Conservation (phyloP, 305 asterid genomes). For the Fraxinus floribunda region DNA sequence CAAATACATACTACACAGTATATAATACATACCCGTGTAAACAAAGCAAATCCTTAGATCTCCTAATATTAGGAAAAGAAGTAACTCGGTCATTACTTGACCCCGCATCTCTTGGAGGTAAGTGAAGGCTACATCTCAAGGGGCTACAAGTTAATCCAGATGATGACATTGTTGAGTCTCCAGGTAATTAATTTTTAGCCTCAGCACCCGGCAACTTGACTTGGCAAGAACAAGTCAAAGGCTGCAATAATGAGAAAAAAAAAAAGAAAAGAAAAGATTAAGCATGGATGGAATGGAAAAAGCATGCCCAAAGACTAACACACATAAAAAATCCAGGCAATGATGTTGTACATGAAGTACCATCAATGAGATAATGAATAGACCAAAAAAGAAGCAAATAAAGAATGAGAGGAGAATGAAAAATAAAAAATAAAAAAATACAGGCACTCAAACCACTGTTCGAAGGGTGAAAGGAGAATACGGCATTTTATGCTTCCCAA, state of each 20-base stretch:
- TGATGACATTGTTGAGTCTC: constrained; percentile 36
- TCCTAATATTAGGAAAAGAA: constrained; percentile 28
- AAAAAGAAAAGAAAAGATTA: not conserved
- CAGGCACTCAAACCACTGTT: not conserved
- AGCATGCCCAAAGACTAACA: not conserved
- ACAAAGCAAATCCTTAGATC: constrained; percentile 36
- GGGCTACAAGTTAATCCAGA: constrained; percentile 69
- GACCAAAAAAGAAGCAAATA: not conserved
- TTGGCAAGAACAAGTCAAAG: constrained; percentile 18
- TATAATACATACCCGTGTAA: constrained; percentile 33
- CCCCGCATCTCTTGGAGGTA: constrained; percentile 46
- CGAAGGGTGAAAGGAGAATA: not conserved
- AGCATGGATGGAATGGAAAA: not conserved
- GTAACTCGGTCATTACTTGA: constrained; percentile 40
- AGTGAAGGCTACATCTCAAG: constrained; percentile 44
- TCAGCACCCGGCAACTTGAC: constrained; percentile 25
- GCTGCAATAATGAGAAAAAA: constrained; percentile 18
- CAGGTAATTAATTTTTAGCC: constrained; percentile 17
- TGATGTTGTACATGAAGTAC: not conserved
- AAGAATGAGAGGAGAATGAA: not conserved
- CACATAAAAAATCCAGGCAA: not conserved
- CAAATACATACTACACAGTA: not conserved
- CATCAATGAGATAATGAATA: not conserved
- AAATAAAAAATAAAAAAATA: not conserved
- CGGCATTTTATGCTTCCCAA: not conserved